A percentile compares a stretch with the other conserved stretches of the same genome.
phyloP scores from a whole-genome alignment of 2,329 filamentous ascomycete species.

The Nemania serpens region DNA sequence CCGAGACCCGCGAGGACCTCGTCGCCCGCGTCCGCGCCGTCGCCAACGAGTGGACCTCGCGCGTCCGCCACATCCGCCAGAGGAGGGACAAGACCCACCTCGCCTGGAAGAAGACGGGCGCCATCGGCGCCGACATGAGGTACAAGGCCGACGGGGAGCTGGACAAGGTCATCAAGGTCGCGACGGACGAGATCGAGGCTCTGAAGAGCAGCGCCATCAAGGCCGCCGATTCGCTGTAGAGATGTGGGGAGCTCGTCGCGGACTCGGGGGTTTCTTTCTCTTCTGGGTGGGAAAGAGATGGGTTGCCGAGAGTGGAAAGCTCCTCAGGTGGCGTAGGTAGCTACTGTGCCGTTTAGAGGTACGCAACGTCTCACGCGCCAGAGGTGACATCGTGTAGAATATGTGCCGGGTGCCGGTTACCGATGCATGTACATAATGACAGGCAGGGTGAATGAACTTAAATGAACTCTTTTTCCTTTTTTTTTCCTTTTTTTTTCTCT shows the following conservation, averaged over 20 bases:
- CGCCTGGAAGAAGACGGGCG: conserved; percentile 52
- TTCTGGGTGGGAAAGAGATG: too few species aligned
- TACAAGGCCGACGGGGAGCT: conserved; percentile 51
- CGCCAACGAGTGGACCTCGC: conserved; percentile 56
- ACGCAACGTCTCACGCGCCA: background rate
- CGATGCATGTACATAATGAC: conserved; percentile 34
- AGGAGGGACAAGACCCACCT: conserved; percentile 55
- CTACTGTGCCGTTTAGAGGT: background rate
- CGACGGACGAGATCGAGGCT: conserved; percentile 55
- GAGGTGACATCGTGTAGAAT: background rate
- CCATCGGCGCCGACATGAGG: conserved; percentile 51
- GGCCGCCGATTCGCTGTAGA: conserved; percentile 39
- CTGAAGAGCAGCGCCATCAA: conserved; percentile 55
- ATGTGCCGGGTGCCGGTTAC: background rate
- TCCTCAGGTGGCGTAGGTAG: too few species aligned
- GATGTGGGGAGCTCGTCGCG: background rate
- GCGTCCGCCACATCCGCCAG: conserved; percentile 53
- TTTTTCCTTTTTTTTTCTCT: too few species aligned
- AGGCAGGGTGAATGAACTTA: too few species aligned
- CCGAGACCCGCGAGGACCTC: conserved; percentile 55
- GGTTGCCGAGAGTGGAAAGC: too few species aligned
- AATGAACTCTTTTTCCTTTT: conserved; percentile 19
- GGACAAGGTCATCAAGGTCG: conserved; percentile 49
- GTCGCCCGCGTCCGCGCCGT: conserved; percentile 50
- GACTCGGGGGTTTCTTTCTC: too few species aligned